Percentiles rank a stretch among this genome's conserved stretches.
Conservation (phyloP, 1,284 basidiomycete species). For the Tilletia indica region DNA sequence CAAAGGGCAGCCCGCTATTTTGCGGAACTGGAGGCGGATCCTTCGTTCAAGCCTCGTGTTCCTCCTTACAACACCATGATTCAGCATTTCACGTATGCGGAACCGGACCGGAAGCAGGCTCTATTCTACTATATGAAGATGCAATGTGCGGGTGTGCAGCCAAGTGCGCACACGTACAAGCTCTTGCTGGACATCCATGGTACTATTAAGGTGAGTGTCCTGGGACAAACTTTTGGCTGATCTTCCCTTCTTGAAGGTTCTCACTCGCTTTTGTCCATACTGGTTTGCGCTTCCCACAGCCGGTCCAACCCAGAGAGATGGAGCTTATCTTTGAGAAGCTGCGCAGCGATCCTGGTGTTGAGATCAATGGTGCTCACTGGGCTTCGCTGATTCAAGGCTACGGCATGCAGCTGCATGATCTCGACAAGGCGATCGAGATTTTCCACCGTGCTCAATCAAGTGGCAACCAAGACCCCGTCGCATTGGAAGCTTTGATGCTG, state of each 20-base stretch:
- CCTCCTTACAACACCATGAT: constrained; percentile 99
- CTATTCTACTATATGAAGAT: constrained; percentile 73
- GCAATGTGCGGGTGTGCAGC: constrained; percentile 61
- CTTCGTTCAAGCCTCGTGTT: constrained; percentile 79
- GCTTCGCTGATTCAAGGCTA: constrained; percentile 86
- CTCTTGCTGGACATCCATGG: constrained; percentile 89
- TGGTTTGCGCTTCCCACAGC: constrained; percentile 67
- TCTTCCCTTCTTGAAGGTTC: constrained; percentile 76
- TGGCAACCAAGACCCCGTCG: constrained; percentile 65
- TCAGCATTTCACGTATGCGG: constrained; percentile 87
- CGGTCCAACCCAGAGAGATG: constrained; percentile 61
- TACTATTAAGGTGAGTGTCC: constrained; percentile 78
- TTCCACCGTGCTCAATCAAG: constrained; percentile 64
- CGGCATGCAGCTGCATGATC: constrained; percentile 76
- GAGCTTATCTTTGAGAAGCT: constrained; percentile 71
- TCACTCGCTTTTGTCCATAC: no score
- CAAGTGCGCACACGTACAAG: constrained; percentile 55
- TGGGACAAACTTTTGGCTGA: constrained; percentile 79
- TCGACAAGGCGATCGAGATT: constrained; percentile 71
- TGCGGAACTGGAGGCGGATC: constrained; percentile 74
- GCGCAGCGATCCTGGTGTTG: constrained; percentile 61
- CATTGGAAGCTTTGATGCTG: constrained; percentile 87
- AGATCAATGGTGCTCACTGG: constrained; percentile 82
- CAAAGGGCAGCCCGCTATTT: constrained; percentile 79
- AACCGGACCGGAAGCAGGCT: constrained; percentile 69